Conservation (phyloP, 371 early-diverging fungal genomes). For the Chytridium lagenaria region DNA sequence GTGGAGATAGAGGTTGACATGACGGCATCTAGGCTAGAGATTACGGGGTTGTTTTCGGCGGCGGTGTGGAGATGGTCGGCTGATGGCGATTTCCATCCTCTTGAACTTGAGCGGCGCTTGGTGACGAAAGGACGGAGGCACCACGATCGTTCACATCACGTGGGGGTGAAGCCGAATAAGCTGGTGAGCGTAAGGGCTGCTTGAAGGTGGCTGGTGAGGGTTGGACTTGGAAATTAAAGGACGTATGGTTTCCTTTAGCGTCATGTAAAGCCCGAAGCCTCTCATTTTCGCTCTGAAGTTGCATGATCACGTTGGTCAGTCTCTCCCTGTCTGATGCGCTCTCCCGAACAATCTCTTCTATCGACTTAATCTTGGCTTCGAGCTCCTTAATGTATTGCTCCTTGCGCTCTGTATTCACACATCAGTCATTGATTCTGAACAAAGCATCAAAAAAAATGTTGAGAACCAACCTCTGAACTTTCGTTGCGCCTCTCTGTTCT, state of each 20-base stretch:
- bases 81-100: too few species aligned
- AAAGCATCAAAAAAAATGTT: too few species aligned
- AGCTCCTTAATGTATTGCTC: constrained; percentile 73
- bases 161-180: too few species aligned
- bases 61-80: too few species aligned
- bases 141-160: too few species aligned
- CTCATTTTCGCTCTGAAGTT: not conserved
- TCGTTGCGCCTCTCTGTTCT: constrained; percentile 77
- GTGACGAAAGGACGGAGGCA: too few species aligned
- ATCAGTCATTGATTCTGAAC: not conserved
- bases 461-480: constrained; percentile 60
- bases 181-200: not conserved
- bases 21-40: too few species aligned
- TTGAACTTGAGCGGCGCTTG: too few species aligned
- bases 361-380: constrained; percentile 42
- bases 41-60: too few species aligned
- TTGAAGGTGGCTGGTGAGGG: not conserved
- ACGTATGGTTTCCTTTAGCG: not conserved
- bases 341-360: not conserved
- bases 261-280: not conserved
- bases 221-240: not conserved
- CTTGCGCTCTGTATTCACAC: constrained; percentile 64
- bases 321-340: not conserved
- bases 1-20: too few species aligned
- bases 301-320: not conserved